Percentiles rank a stretch among this genome's conserved stretches.
Evolutionary conservation across 2,329 filamentous ascomycete genomes (phyloP).

Genomic region (Basipetospora chlamydospora): DNA sequence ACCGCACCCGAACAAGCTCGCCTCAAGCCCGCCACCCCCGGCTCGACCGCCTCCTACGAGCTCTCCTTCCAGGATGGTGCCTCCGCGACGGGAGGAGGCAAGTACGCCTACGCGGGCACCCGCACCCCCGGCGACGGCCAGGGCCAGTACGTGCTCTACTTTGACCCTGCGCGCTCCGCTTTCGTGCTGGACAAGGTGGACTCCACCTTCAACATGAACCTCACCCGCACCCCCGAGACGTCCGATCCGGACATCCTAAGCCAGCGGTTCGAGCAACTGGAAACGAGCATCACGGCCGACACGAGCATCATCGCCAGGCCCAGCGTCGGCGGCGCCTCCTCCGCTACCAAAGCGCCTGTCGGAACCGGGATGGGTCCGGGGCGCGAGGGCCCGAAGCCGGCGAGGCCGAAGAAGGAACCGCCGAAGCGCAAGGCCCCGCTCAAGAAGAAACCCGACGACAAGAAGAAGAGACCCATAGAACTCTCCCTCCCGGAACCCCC

Average conservation of each 20-base stretch:
- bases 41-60: constrained; percentile 39
- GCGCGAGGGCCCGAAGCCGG: not conserved
- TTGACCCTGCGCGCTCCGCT: constrained; percentile 57
- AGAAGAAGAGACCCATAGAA: constrained; percentile 17
- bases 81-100: too few species aligned
- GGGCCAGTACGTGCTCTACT: constrained; percentile 54
- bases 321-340: constrained; percentile 2
- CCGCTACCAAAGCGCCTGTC: constrained; percentile 12
- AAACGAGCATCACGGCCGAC: constrained; percentile 15
- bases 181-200: constrained; percentile 74
- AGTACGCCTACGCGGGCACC: constrained; percentile 48
- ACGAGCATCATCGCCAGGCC: constrained; percentile 10
- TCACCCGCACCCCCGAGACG: constrained; percentile 54
- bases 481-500: constrained; percentile 21
- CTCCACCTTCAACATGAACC: constrained; percentile 77
- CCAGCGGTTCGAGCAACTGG: constrained; percentile 53
- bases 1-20: constrained; percentile 32
- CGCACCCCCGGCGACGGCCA: constrained; percentile 42
- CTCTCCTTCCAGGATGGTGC: constrained; percentile 38
- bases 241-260: constrained; percentile 48
- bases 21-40: constrained; percentile 33
- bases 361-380: constrained; percentile 15
- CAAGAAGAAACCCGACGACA: constrained; percentile 20
- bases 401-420: constrained; percentile 1
- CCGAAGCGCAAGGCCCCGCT: constrained; percentile 15